Evolutionary conservation across 306 rosid species (phyloP), one percentile per base, ranked within the genome.

Genomic region (Lathyrus tuberosus): DNA sequence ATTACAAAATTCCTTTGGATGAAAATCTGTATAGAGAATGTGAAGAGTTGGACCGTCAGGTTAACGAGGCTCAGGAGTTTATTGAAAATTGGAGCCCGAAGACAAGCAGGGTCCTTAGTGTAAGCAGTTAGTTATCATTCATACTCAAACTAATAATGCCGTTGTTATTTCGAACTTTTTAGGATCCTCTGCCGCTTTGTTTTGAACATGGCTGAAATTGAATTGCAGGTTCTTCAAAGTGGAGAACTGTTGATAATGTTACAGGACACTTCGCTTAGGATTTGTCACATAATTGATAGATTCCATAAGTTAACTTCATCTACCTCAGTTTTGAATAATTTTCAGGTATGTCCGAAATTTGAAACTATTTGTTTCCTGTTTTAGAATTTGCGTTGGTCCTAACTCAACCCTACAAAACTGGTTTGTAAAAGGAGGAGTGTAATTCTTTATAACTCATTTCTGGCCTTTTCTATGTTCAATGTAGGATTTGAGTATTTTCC

Each of bases 51-150:
- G 97, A 94, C 66, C 48, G 56, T 48, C 72, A 48, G 62, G 89
- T 90, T 65, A 85, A 94, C 59, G 86, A 84, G 77, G 89, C 92
- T 17, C 83, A 87, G 73, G 98, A 94, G 74, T 85, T 88, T 65
- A 22, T 90, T 56, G 97, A 90, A 76, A 84, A 83, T 14, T 87
- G 96, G 92, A 42, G 80, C 67, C 86, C 89, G 30, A 90, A 86
- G 85, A 82, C 37, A 82, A 94, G 98, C 89, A 88, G 76, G 83
- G 78, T 94, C 62, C 79, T 65, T 62, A 78, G 81, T 31, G 97
- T 89, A 74, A 84, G 96, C 70, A 72, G 64, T 74, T 62, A 57
- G 43, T 54, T 51, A 13, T 49, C 51, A 11, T 20, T 56, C 26
- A 20, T 62, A 17, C 8, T 62, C 52, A 17, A 62, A 73, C 64